Base-by-base conservation (phyloP, 75 land plant genomes). In the Pinus taeda region DNA sequence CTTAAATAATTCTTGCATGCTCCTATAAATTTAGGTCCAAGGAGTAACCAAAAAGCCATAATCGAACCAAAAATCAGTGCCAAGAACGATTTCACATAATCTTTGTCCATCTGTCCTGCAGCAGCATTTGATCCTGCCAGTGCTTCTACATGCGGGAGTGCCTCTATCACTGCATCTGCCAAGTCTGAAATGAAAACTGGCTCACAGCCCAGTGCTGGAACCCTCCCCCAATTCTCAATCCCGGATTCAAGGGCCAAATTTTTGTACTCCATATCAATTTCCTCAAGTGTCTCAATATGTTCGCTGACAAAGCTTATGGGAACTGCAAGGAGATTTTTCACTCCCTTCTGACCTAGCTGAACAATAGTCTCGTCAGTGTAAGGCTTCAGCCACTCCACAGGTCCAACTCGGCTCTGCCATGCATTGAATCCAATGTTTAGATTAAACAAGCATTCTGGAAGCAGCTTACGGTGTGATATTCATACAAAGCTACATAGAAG, bases 271-370 rank as follows among this genome's bases (percentile, higher is more conserved):
- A 92, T 84, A 39, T 94, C 97, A 24, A 94, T 94, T 79, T 92
- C 97, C 67, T 94, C 97, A 13, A 94, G 83, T 8, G 97, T 94
- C 39, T 94, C 97, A 65, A 94, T 94, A 79, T 94, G 94, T 85
- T 94, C 97, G 59, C 97, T 94, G 66, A 94, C 97, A 83, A 94
- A 94, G 69, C 97, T 94, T 45, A 94, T 79, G 15, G 97, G 97
- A 74, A 94, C 93, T 57, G 90, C 90, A 39, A 94, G 78, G 26
- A 94, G 95, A 78, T 84, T 90, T 77, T 94, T 90, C 8, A 94
- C 90, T 57, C 97, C 97, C 74, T 79, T 83, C 80, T 87, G 74
- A 64, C 97, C 97, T 72, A 94, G 89, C 81, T 88, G 87, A 49
- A 90, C 87, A 64, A 94, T 86, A 39, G 91, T 92, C 83, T 92